Evolutionary conservation across 2,329 filamentous ascomycete species (phyloP), one percentile per base, ranked within the genome.

Genomic region (Parascedosporium putredinis): DNA sequence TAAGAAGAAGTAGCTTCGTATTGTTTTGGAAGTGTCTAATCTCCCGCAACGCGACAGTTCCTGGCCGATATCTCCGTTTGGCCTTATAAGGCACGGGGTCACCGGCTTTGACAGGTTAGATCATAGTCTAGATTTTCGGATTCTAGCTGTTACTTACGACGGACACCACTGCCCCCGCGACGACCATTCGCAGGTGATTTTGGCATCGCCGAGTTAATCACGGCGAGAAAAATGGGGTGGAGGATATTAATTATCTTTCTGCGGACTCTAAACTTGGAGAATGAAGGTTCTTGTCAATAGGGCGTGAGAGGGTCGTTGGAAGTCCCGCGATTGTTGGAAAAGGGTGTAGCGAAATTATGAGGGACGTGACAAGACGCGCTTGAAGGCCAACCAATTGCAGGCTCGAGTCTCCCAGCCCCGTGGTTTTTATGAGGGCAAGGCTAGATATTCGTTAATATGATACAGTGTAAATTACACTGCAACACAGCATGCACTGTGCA

Each of bases 21-120:
- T 81, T 86, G 67, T 83, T 86, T 70, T 97, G 93, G 66, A 94
- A 94, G 60, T 80, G 81, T 64, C 90, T 78, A 66, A 97, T 97
- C 71, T 97, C 91, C 67, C 86, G 84, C 50, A 97, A 76, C 49
- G 93, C 91, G 57, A 88, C 76, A 40, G 90, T 96, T 61, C 89
- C 89, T 1, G 86, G 86, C 51, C 73, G 78, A 62, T 88, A 89
- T 56, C 86, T 78, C 55, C 76, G 76, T 56, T 75, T 79, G 56
- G 75, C 74, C 52, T 67, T 70, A 52, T 75, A 71, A 1, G 85
- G 84, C 43, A 86, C 69, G 25, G 86, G 85, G 58, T 89, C 85
- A 52, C 86, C 86, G 58, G 85, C 84, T 88, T 53, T n/a, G 31
- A 22, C 14, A 25, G 20, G 43, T 45, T 8, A 48, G 46, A 9